Percentiles rank a stretch among this genome's conserved stretches.
Evolutionary conservation across 176 grass and related monocot genomes (phyloP).

Genomic region (Oryza nivara): DNA sequence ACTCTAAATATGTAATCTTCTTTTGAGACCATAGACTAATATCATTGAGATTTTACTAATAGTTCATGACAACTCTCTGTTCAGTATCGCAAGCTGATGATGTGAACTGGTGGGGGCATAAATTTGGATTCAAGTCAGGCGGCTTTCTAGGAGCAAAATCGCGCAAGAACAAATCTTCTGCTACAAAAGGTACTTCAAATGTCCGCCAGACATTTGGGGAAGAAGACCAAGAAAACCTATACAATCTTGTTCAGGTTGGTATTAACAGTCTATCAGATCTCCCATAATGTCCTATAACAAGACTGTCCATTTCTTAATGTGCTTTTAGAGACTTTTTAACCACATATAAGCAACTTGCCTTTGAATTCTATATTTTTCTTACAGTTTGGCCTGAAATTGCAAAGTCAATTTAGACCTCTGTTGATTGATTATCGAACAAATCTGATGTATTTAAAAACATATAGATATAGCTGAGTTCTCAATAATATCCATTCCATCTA

Average conservation of each 20-base stretch:
- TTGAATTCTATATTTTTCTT: not conserved
- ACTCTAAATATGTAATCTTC: not conserved
- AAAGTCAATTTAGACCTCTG: not conserved
- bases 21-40: not conserved
- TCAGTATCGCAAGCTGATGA: constrained; percentile 64
- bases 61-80: constrained; percentile 20
- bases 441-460: not conserved
- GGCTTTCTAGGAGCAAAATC: constrained; percentile 82
- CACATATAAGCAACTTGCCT: not conserved
- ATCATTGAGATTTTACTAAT: constrained; percentile 25
- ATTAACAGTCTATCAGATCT: not conserved
- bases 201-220: constrained; percentile 74
- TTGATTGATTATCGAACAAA: not conserved
- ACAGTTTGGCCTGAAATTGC: not conserved
- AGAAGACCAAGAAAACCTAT: constrained; percentile 97
- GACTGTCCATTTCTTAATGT: constrained; percentile 2
- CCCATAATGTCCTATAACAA: not conserved
- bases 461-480: not conserved
- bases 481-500: not conserved
- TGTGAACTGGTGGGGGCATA: constrained; percentile 94
- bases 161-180: constrained; percentile 55
- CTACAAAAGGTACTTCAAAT: constrained; percentile 45
- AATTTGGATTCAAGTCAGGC: constrained; percentile 74
- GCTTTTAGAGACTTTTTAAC: not conserved
- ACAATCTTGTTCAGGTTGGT: constrained; percentile 97